These are phyloP conservation scores for Salvia hispanica DNA, from an alignment of 257 asterid species.

Conservation along the genomic window DNA sequence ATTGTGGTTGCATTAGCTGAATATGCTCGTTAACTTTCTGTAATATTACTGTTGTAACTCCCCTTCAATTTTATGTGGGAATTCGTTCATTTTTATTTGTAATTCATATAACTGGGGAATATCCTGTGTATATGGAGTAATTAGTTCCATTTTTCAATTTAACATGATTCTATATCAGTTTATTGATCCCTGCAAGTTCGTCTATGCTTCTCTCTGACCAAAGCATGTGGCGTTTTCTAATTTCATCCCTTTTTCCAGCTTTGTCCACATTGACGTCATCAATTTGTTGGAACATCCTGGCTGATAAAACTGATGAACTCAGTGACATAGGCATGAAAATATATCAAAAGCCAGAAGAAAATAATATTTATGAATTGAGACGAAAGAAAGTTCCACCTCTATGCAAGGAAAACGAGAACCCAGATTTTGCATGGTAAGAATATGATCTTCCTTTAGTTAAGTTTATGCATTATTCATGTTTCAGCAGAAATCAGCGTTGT, in stretches of 20 bases:
- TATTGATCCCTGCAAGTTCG: slow-evolving; percentile 1
- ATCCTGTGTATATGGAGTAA: background rate
- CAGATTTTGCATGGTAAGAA: slow-evolving; percentile 92
- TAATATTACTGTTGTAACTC: background rate
- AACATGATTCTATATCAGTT: background rate
- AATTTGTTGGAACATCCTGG: slow-evolving; percentile 92
- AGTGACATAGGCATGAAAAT: slow-evolving; percentile 81
- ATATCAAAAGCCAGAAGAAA: slow-evolving; percentile 86
- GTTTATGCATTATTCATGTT: background rate
- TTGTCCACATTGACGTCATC: slow-evolving; percentile 70
- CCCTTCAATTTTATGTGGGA: background rate
- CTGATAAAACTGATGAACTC: slow-evolving; percentile 84
- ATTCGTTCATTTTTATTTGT: background rate
- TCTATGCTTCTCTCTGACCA: background rate
- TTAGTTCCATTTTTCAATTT: slow-evolving; percentile 9
- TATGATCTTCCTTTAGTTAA: slow-evolving; percentile 19
- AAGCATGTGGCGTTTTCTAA: slow-evolving; percentile 15
- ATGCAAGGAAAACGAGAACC: slow-evolving; percentile 85
- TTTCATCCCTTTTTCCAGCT: slow-evolving; percentile 52
- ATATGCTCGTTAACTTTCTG: background rate
- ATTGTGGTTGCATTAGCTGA: background rate
- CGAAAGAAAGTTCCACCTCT: slow-evolving; percentile 78
- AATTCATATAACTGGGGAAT: background rate
- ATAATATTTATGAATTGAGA: slow-evolving; percentile 70
- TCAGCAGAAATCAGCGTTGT: slow-evolving; percentile 3